phyloP scores from a whole-genome alignment of 1,139 yeast species.

The Suhomyces anneliseae region DNA sequence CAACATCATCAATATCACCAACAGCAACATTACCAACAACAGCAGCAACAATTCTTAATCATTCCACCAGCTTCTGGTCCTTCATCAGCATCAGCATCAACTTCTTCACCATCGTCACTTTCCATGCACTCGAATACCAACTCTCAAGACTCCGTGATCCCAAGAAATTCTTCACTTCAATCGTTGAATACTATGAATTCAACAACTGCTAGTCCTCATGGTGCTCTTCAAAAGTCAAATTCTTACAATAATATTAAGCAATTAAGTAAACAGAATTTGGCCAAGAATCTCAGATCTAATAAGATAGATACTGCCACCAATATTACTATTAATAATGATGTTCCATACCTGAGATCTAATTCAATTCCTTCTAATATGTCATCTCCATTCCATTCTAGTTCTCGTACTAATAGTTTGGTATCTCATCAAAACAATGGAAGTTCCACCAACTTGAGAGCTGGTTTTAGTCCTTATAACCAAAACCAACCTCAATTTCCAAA shows the following conservation, averaged over 20 bases:
- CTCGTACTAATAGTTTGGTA: constrained; percentile 7
- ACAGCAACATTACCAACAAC: not conserved
- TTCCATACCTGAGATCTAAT: constrained; percentile 4
- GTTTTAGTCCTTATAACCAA: constrained; percentile 4
- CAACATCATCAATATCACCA: not conserved
- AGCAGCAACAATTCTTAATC: not conserved
- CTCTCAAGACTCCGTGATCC: constrained; percentile 7
- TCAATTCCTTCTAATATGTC: constrained; percentile 1
- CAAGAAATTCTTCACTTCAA: constrained; percentile 7
- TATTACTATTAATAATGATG: constrained; percentile 1
- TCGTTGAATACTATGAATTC: constrained; percentile 6
- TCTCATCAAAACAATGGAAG: constrained; percentile 1
- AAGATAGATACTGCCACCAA: constrained; percentile 36
- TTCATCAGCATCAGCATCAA: constrained; percentile 1
- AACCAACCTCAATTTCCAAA: constrained; percentile 4
- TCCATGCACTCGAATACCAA: constrained; percentile 4
- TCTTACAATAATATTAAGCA: constrained; percentile 22
- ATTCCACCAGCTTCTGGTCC: constrained; percentile 2
- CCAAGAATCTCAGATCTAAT: constrained; percentile 28
- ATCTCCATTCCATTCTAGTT: not conserved
- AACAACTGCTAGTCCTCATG: not conserved
- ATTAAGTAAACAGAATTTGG: constrained; percentile 21
- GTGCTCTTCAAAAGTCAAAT: constrained; percentile 7
- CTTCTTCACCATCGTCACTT: constrained; percentile 5
- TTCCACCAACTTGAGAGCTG: constrained; percentile 4